These are phyloP conservation scores for Moringa oleifera DNA, from an alignment of 345 rosid genomes.

Conservation along the genomic window DNA sequence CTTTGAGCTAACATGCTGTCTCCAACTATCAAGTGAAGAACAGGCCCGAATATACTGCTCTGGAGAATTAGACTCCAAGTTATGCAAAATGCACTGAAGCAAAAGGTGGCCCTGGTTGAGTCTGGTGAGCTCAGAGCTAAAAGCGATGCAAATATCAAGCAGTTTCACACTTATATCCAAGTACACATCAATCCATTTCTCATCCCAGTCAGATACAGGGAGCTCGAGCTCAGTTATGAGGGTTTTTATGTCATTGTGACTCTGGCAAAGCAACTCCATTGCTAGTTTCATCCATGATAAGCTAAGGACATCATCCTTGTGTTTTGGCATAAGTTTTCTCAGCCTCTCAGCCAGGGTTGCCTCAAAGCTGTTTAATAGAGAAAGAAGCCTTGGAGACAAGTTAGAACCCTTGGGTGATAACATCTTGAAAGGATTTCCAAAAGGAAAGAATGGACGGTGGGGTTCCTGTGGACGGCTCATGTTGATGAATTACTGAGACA, in stretches of 20 bases:
- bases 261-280: conserved; percentile 70
- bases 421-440: conserved; percentile 84
- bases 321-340: conserved; percentile 55
- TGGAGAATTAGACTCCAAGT: conserved; percentile 46
- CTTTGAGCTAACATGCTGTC: conserved; percentile 52
- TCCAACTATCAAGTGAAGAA: conserved; percentile 75
- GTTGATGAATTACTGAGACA: conserved; percentile 32
- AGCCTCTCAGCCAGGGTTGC: conserved; percentile 51
- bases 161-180: conserved; percentile 79
- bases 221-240: conserved; percentile 74
- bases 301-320: conserved; percentile 55
- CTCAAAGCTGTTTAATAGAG: conserved; percentile 58
- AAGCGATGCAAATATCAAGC: conserved; percentile 72
- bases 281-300: conserved; percentile 84
- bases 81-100: conserved; percentile 64
- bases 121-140: conserved; percentile 72
- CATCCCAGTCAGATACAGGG: conserved; percentile 85
- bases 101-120: conserved; percentile 76
- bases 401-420: conserved; percentile 70
- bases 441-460: conserved; percentile 62
- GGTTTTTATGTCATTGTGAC: conserved; percentile 53
- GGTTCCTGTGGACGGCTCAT: conserved; percentile 89
- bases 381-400: conserved; percentile 46
- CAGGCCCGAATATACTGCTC: conserved; percentile 45
- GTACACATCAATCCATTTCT: conserved; percentile 87